Evolutionary conservation across 148 eudicot species (phyloP).

Genomic region (Amaranthus hypochondriacus): DNA sequence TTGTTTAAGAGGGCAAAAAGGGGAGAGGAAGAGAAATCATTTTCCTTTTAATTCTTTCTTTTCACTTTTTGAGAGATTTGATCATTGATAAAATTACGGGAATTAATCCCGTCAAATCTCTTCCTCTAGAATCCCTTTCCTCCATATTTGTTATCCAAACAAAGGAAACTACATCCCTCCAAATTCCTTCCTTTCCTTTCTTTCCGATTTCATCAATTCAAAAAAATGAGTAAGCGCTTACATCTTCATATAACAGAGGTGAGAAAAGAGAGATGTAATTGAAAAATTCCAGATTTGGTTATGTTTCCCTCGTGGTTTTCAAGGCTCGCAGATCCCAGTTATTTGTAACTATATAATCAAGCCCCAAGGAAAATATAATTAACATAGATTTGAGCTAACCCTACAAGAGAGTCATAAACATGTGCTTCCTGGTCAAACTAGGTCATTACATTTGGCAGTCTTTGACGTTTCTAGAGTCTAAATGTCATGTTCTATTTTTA

Average conservation of each 20-base stretch:
- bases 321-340: neutral
- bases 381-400: slow-evolving; percentile 1
- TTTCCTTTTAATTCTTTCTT: no score
- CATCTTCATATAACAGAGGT: neutral
- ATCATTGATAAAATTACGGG: no score
- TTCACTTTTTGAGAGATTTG: no score
- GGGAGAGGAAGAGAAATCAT: no score
- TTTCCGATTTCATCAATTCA: no score
- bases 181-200: no score
- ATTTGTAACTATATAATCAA: neutral
- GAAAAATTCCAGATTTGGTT: neutral
- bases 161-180: no score
- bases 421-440: neutral
- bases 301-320: neutral
- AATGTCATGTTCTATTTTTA: neutral
- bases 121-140: no score
- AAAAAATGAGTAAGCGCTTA: neutral
- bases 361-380: neutral
- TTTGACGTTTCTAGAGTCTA: neutral
- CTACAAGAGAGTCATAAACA: neutral
- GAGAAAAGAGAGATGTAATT: neutral
- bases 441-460: neutral
- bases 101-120: no score
- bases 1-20: no score
- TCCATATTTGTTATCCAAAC: no score